Conservation (phyloP, 140 eudicot genomes). For the Erigeron philadelphicus region DNA sequence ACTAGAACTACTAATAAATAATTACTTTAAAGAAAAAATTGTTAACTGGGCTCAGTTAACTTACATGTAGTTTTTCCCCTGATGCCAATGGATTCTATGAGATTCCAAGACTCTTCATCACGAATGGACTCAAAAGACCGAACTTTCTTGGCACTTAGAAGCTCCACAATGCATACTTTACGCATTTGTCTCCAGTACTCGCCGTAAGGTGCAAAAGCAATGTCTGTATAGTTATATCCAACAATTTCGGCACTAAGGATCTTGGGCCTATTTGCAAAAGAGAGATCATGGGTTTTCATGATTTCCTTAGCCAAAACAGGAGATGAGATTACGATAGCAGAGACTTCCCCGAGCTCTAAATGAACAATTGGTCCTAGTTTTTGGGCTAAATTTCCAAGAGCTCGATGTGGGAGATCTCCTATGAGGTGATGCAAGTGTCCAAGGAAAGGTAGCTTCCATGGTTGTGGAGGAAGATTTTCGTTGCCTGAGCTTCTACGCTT, state of each 20-base stretch:
- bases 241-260: not conserved
- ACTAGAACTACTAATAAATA: no score
- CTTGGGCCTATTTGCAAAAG: not conserved
- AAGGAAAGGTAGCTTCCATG: not conserved
- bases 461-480: constrained; percentile 7
- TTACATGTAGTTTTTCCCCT: no score
- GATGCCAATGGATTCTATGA: not conserved
- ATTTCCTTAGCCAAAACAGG: not conserved
- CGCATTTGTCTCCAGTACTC: constrained; percentile 5
- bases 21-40: no score
- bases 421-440: constrained; percentile 6
- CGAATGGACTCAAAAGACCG: not conserved
- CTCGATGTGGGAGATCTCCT: not conserved
- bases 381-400: not conserved
- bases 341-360: constrained; percentile 1
- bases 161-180: not conserved
- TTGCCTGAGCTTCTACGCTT: not conserved
- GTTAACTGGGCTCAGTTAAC: no score
- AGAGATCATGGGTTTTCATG: constrained; percentile 6
- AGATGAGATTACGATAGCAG: not conserved
- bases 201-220: not conserved
- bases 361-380: not conserved
- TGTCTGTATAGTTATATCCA: not conserved
- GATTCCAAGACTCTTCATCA: constrained; percentile 1
- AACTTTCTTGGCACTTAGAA: constrained; percentile 1